Percentiles rank a stretch among this genome's conserved stretches.
phyloP scores from a whole-genome alignment of 176 grass and related monocot genomes.

The Aegilops tauschii region DNA sequence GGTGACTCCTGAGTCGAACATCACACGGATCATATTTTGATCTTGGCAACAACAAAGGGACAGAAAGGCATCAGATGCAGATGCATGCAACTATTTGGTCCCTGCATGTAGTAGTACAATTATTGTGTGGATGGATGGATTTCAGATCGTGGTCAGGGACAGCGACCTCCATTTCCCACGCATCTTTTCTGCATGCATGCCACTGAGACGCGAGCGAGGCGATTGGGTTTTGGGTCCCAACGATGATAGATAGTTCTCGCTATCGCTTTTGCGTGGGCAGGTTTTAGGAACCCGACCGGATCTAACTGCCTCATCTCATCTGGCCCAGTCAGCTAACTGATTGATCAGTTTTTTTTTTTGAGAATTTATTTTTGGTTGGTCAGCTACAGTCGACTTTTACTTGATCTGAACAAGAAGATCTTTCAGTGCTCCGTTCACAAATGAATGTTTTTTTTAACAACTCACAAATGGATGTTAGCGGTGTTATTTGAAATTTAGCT shows the following conservation, averaged over 20 bases:
- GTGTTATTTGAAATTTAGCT: not conserved
- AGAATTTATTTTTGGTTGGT: not conserved
- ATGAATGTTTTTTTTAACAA: not conserved
- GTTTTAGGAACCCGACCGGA: slow-evolving; percentile 14
- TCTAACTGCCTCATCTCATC: not conserved
- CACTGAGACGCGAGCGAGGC: not conserved
- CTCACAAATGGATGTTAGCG: not conserved
- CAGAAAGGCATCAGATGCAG: not conserved
- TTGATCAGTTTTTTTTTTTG: not conserved
- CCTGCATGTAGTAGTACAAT: not conserved
- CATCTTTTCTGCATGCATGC: not conserved
- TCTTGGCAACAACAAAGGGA: not conserved
- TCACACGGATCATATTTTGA: not conserved
- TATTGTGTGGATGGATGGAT: not conserved
- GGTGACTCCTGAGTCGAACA: not conserved
- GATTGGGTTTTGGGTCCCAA: not conserved
- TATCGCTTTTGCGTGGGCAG: not conserved
- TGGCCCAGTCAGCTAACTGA: slow-evolving; percentile 6
- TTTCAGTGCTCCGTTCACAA: not conserved
- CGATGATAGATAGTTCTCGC: not conserved
- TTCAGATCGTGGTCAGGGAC: not conserved
- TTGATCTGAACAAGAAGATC: not conserved
- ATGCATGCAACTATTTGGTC: not conserved
- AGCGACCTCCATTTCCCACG: not conserved
- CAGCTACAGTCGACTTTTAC: not conserved